A percentile compares a stretch with the other conserved stretches of the same genome.
These are phyloP conservation scores for Tothia fuscella DNA, from an alignment of 2,329 filamentous ascomycete genomes.

Conservation along the genomic window DNA sequence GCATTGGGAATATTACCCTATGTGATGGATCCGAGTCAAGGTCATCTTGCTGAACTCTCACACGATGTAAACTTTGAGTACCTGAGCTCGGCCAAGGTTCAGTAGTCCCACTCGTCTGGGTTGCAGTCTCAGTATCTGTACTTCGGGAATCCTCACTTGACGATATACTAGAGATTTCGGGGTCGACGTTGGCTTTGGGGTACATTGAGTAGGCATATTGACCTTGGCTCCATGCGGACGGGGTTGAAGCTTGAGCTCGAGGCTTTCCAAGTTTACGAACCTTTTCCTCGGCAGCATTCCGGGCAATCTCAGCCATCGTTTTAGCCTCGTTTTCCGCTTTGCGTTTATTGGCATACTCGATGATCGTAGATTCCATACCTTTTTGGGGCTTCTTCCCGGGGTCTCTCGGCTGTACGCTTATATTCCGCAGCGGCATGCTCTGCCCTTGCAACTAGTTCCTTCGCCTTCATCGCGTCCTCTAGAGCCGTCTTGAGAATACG, in stretches of 20 bases:
- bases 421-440: neutral
- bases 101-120: neutral
- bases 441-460: neutral
- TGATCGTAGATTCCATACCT: neutral
- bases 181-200: neutral
- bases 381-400: neutral
- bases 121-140: neutral
- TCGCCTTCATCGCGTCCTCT: neutral
- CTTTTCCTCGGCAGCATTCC: neutral
- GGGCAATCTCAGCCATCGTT: neutral
- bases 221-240: neutral
- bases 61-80: neutral
- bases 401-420: neutral
- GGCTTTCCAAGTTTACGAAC: neutral
- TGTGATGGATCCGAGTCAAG: constrained; percentile 4
- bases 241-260: neutral
- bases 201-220: neutral
- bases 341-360: neutral
- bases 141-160: neutral
- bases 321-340: neutral
- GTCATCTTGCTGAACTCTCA: neutral
- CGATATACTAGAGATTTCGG: neutral
- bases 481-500: neutral
- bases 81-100: neutral
- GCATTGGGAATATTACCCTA: constrained; percentile 2